Evolutionary conservation across 2,329 filamentous ascomycete genomes (phyloP), one percentile per base, ranked within the genome.

Genomic region (Trichoderma citrinoviride): DNA sequence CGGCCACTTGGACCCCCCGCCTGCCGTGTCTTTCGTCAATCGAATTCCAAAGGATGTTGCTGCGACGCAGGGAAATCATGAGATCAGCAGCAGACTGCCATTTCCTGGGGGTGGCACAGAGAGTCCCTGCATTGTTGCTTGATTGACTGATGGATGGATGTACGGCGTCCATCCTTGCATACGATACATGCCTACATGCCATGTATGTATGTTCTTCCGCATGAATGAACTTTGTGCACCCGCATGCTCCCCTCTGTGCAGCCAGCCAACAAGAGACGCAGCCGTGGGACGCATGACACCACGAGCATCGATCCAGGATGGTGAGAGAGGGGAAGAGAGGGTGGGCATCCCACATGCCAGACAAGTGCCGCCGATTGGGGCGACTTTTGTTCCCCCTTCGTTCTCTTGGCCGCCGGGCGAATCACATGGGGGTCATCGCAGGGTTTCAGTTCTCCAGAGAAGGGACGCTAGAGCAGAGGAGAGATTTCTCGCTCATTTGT

Each of bases 251-350:
- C 19, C 19, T 17, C 41, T 19, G 53, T 43, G 37, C 53, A 55
- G n/a, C 55, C 40, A 41, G 19, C 54, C 46, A 55, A 60, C 62
- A 50, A 46, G 43, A 57, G 56, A 49, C 37, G 47, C 44, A 63
- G 50, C 53, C 49, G 23, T 27, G 27, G 61, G 54, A 68, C 69
- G 68, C 69, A 70, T 70, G 69, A 69, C 69, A 68, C 55, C 7
- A 40, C 37, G 40, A 43, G 43, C 52, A 58, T 63, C 58, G 58
- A 61, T 61, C 49, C 41, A 37, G 33, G 3, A 37, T 37, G 33
- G 33, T 27, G 27, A 49, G 56, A 49, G 19, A 37, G 52, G 21
- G 33, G 19, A 53, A 56, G 14, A 47, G 33, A 55, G 33, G 53
- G 60, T 67, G 60, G 52, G 67, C 55, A 61, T 63, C 64, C 67